phyloP scores from a whole-genome alignment of 306 rosid genomes.

The Corylus americana region DNA sequence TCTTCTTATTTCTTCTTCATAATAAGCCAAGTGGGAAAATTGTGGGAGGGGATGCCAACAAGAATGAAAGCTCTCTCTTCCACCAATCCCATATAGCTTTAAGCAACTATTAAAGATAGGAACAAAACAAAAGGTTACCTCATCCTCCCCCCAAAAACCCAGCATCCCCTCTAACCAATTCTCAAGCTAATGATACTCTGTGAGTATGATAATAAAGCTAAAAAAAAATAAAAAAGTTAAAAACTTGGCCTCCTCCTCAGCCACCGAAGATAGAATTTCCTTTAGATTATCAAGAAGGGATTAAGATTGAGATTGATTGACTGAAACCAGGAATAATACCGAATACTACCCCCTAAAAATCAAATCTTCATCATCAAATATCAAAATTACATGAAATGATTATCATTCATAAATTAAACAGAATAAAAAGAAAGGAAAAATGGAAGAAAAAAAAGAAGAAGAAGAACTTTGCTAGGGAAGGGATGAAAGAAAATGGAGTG shows the following conservation, averaged over 20 bases:
- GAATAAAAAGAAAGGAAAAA: neutral
- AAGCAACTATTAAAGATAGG: too few relatives aligned
- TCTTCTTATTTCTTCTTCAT: too few relatives aligned
- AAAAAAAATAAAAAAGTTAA: neutral
- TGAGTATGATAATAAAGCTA: neutral
- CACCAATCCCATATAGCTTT: too few relatives aligned
- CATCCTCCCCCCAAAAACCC: neutral
- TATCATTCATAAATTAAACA: slow-evolving; percentile 13
- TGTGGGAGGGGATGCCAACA: too few relatives aligned
- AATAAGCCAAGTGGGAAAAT: too few relatives aligned
- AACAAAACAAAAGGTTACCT: too few relatives aligned
- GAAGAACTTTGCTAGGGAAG: neutral
- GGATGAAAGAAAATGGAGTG: too few relatives aligned
- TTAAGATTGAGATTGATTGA: slow-evolving; percentile 26
- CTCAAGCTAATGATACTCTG: neutral
- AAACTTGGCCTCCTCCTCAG: slow-evolving; percentile 7
- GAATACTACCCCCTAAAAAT: slow-evolving; percentile 21
- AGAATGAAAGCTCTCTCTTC: too few relatives aligned
- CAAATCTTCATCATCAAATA: slow-evolving; percentile 12
- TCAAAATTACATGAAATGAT: slow-evolving; percentile 43
- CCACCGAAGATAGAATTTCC: slow-evolving; percentile 16
- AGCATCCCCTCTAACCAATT: neutral
- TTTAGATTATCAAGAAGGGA: slow-evolving; percentile 12
- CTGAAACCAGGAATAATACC: slow-evolving; percentile 15
- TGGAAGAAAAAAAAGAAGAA: neutral